phyloP scores from a whole-genome alignment of 1,139 yeast genomes.

The Lodderomyces margitis region DNA sequence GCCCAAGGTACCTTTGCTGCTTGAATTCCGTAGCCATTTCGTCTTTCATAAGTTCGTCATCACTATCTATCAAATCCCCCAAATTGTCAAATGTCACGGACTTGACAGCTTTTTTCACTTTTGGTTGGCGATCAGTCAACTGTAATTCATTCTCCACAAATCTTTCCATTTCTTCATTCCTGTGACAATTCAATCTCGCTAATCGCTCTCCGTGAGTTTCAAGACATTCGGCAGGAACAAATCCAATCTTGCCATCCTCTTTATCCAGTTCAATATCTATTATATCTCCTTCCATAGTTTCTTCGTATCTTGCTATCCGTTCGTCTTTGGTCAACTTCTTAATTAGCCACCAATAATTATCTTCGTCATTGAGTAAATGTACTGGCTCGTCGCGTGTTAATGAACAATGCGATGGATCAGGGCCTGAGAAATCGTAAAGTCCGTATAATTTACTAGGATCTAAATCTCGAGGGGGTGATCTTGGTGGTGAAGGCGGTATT shows the following conservation, averaged over 20 bases:
- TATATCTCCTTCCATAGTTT: slow-evolving; percentile 4
- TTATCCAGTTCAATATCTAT: slow-evolving; percentile 24
- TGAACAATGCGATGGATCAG: slow-evolving; percentile 91
- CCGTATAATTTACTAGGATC: slow-evolving; percentile 87
- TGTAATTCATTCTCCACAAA: slow-evolving; percentile 15
- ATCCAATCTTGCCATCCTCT: slow-evolving; percentile 75
- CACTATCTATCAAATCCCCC: slow-evolving; percentile 27
- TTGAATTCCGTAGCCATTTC: slow-evolving; percentile 5
- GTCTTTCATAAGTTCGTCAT: slow-evolving; percentile 18
- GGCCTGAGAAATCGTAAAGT: slow-evolving; percentile 81
- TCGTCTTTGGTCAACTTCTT: slow-evolving; percentile 53
- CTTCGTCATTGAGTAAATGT: slow-evolving; percentile 77
- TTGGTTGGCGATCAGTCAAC: background rate
- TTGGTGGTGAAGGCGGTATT: slow-evolving; percentile 62
- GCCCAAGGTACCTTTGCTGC: background rate
- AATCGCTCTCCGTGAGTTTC: slow-evolving; percentile 90
- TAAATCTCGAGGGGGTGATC: slow-evolving; percentile 79
- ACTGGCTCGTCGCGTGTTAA: slow-evolving; percentile 82
- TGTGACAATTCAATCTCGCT: slow-evolving; percentile 89
- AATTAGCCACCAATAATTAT: slow-evolving; percentile 96
- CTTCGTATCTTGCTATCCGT: slow-evolving; percentile 18
- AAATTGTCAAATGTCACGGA: slow-evolving; percentile 44
- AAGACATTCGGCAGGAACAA: slow-evolving; percentile 93
- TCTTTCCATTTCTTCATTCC: slow-evolving; percentile 74
- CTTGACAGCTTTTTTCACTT: slow-evolving; percentile 19